Evolutionary conservation across 148 eudicot genomes (phyloP).

Genomic region (Pouteria glomerata): DNA sequence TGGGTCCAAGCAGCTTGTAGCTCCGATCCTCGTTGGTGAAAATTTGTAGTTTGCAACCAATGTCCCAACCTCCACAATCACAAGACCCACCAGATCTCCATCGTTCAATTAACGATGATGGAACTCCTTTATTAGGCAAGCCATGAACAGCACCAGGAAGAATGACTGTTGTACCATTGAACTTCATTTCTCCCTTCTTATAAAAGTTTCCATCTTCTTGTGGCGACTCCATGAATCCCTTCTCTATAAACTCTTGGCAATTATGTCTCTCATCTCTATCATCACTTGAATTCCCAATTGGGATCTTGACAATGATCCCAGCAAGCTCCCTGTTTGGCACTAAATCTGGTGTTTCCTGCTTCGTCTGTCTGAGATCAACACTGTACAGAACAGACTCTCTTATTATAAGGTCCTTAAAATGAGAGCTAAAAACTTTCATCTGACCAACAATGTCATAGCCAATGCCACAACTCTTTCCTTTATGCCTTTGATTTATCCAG

Average conservation of each 20-base stretch:
- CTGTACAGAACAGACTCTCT: constrained; percentile 57
- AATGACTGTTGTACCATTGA: constrained; percentile 38
- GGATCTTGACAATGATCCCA: constrained; percentile 47
- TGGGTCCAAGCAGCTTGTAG: constrained; percentile 10
- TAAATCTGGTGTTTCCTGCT: constrained; percentile 26
- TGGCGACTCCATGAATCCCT: constrained; percentile 8
- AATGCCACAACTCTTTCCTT: constrained; percentile 41
- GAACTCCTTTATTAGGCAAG: constrained; percentile 53
- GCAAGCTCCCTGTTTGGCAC: constrained; percentile 53
- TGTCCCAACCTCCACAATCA: constrained; percentile 98
- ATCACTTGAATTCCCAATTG: constrained; percentile 16
- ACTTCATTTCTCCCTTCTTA: too few species aligned
- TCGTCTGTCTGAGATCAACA: constrained; percentile 33
- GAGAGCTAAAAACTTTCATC: constrained; percentile 59
- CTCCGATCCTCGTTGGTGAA: constrained; percentile 33
- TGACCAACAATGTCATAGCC: constrained; percentile 64
- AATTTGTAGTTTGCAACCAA: constrained; percentile 69
- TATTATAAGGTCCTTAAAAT: constrained; percentile 12
- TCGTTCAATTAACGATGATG: constrained; percentile 67
- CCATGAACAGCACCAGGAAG: constrained; percentile 77
- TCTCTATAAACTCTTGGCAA: constrained; percentile 7
- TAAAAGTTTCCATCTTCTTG: too few species aligned
- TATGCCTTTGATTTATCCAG: constrained; percentile 63
- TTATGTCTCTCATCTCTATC: constrained; percentile 14
- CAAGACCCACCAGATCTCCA: constrained; percentile 90